Conservation (phyloP, 2,329 filamentous ascomycete species). For the Huntiella decipiens region DNA sequence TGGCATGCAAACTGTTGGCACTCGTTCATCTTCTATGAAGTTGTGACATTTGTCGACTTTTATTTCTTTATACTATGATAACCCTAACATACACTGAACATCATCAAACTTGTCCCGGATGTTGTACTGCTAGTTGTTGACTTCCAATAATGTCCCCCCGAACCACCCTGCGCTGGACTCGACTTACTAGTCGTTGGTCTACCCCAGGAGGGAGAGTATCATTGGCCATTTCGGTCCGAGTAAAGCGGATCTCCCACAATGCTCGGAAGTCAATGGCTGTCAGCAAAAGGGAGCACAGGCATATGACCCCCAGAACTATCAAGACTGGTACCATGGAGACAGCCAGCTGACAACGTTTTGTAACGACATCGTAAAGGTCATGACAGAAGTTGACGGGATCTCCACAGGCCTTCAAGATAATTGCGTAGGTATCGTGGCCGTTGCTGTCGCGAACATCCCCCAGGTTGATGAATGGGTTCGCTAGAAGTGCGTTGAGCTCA, state of each 20-base stretch:
- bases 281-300: neutral
- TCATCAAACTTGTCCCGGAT: neutral
- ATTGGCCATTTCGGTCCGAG: neutral
- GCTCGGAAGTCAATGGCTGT: conserved; percentile 1
- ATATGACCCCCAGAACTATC: neutral
- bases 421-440: neutral
- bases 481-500: neutral
- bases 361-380: neutral
- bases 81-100: neutral
- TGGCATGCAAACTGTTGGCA: neutral
- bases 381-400: neutral
- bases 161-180: neutral
- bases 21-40: neutral
- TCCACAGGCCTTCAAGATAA: neutral
- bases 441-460: neutral
- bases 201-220: neutral
- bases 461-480: neutral
- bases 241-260: neutral
- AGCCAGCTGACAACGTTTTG: neutral
- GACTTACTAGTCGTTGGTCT: neutral
- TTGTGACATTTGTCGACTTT: neutral
- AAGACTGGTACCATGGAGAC: neutral
- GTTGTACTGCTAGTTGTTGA: neutral
- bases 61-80: neutral
- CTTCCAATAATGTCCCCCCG: neutral